A percentile compares a stretch with the other conserved stretches of the same genome.
These are phyloP conservation scores for Starmera stellimalicola DNA, from an alignment of 1,139 yeast genomes.

Conservation along the genomic window DNA sequence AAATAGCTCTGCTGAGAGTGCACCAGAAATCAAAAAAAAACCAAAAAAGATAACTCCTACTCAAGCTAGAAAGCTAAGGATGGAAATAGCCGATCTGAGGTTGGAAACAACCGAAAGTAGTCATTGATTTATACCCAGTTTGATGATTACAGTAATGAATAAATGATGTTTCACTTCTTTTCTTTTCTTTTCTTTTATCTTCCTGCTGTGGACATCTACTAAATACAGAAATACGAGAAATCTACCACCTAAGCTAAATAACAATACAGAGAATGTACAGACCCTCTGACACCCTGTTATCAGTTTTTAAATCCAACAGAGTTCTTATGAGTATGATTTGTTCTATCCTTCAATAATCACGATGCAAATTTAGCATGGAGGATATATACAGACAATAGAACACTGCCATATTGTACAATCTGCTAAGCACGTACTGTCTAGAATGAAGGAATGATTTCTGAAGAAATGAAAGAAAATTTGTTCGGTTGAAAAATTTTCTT, in stretches of 20 bases:
- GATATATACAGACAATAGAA: background rate
- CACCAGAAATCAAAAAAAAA: slow-evolving; percentile 7
- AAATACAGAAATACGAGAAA: background rate
- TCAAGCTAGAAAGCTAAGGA: slow-evolving; percentile 15
- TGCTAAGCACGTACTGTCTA: slow-evolving; percentile 33
- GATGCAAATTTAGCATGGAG: slow-evolving; percentile 12
- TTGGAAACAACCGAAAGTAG: too few species aligned
- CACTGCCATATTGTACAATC: background rate
- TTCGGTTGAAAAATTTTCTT: background rate
- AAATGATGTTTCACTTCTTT: too few species aligned
- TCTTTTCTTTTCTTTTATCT: too few species aligned
- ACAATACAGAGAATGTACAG: slow-evolving; percentile 28
- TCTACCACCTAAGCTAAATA: background rate
- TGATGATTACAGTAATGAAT: too few species aligned
- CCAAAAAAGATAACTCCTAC: slow-evolving; percentile 18
- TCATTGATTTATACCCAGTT: too few species aligned
- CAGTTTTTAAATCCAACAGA: slow-evolving; percentile 37
- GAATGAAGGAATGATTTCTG: slow-evolving; percentile 21
- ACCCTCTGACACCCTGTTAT: slow-evolving; percentile 53
- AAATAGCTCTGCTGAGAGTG: background rate
- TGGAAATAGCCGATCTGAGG: too few species aligned
- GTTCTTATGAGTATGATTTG: slow-evolving; percentile 42
- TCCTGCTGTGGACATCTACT: too few species aligned
- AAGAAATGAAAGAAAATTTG: slow-evolving; percentile 1
- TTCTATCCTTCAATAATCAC: slow-evolving; percentile 40